Base-by-base conservation (phyloP, 495 filamentous ascomycete genomes). In the Durotheca rogersii region DNA sequence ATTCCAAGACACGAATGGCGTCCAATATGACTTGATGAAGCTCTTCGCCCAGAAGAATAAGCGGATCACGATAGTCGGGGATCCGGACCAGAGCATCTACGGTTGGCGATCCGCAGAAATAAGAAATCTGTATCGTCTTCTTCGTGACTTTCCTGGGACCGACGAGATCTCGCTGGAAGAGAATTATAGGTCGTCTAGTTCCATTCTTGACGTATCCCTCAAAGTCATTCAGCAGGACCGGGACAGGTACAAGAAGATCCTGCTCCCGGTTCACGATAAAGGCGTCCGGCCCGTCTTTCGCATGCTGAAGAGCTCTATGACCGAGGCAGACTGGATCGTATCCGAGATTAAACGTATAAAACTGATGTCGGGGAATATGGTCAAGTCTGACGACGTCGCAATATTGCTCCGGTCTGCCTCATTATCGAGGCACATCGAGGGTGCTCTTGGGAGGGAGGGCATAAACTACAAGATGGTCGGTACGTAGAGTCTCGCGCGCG, bases 21-120 rank as follows among this genome's bases (percentile, higher is more conserved):
- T 96, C 5, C 94, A 99, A 67, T 99, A 94, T 58, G 89, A 97
- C 41, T 69, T 99, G 36, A 96, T 96, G 91, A 85, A 82, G 39
- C 79, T 95, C 4, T 86, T 99, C 58, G 90, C 93, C 11, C 78
- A 87, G 17, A 64, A 73, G 25, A 74, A 79, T 35, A 80, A 82
- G 44, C 75, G 83, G 12, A 90, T 99, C 49, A 97, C 93, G 7
- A 88, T 96, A 39, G 94, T 99, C 11, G 93, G 94, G 10, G 93
- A 99, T 63, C 94, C 94, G 6, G 93, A 99, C 64, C 94, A 99
- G 62, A 96, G 91, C 57, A 99, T 99, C 41, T 99, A 99, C 62
- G 88, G 92, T 4, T 99, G 95, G 74, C 85, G 94, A n/a, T 92
- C 89, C 3, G 94, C 94, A 15, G 93, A 99, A 68, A 91, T 94